Conservation (phyloP, 306 rosid species). For the Quercus agrifolia region DNA sequence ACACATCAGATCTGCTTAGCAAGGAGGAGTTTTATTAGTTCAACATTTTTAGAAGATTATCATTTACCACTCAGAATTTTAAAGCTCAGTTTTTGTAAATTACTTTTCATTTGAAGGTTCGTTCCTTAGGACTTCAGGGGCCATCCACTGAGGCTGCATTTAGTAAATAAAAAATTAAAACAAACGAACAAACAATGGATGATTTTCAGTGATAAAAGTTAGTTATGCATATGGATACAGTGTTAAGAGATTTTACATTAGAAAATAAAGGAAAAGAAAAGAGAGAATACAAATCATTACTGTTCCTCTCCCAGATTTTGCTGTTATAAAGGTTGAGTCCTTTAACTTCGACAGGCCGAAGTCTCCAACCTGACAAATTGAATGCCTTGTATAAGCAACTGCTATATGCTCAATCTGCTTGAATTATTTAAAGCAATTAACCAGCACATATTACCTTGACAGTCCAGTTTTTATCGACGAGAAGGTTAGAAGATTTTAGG, state of each 20-base stretch:
- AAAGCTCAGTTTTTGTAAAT: slow-evolving; percentile 21
- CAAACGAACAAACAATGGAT: slow-evolving; percentile 18
- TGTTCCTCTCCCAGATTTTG: slow-evolving; percentile 75
- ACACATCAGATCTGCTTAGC: slow-evolving; percentile 67
- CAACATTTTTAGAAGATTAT: slow-evolving; percentile 4
- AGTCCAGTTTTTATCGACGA: slow-evolving; percentile 75
- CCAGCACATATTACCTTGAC: slow-evolving; percentile 54
- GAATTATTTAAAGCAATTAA: not conserved
- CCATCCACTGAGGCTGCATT: slow-evolving; percentile 88
- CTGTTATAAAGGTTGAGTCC: slow-evolving; percentile 54
- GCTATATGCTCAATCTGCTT: slow-evolving; percentile 6
- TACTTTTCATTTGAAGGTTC: slow-evolving; percentile 83
- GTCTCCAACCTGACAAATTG: slow-evolving; percentile 62
- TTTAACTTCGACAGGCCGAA: slow-evolving; percentile 73
- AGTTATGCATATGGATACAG: not conserved
- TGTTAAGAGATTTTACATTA: not conserved
- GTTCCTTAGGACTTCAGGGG: slow-evolving; percentile 75
- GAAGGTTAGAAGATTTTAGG: slow-evolving; percentile 74
- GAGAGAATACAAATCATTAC: slow-evolving; percentile 35
- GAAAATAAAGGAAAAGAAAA: not conserved
- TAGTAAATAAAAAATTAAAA: not conserved
- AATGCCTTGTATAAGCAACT: slow-evolving; percentile 10
- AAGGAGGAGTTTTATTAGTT: slow-evolving; percentile 5
- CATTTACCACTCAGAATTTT: not conserved
- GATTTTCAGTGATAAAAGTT: not conserved